Evolutionary conservation across 768 basidiomycete species (phyloP).

Genomic region (Udeniomyces megalosporus): DNA sequence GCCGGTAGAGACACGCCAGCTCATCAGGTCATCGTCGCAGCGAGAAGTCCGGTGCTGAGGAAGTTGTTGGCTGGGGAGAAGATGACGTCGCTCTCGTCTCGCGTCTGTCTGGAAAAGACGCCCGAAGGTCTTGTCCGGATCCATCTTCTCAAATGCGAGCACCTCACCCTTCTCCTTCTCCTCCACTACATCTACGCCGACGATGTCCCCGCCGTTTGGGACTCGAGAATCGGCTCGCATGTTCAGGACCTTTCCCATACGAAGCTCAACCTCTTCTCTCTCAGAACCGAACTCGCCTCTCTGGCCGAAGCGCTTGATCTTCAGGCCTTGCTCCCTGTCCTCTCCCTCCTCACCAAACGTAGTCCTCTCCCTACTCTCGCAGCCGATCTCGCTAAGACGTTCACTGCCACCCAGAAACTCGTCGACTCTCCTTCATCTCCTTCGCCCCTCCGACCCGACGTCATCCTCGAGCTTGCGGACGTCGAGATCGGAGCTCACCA

Average conservation of each 20-base stretch:
- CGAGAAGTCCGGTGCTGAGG: slow-evolving; percentile 40
- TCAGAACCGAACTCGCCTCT: slow-evolving; percentile 48
- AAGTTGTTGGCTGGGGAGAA: slow-evolving; percentile 29
- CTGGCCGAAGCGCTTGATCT: slow-evolving; percentile 49
- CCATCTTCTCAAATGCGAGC: slow-evolving; percentile 40
- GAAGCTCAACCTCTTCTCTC: slow-evolving; percentile 33
- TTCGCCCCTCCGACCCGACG: slow-evolving; percentile 34
- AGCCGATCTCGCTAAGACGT: slow-evolving; percentile 39
- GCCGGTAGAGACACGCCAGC: slow-evolving; percentile 36
- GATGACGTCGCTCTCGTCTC: neutral
- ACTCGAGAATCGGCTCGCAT: slow-evolving; percentile 43
- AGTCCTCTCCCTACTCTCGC: slow-evolving; percentile 37
- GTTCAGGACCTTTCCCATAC: slow-evolving; percentile 32
- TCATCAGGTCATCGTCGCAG: slow-evolving; percentile 50
- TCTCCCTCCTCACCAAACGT: slow-evolving; percentile 49
- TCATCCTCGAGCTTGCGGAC: slow-evolving; percentile 55
- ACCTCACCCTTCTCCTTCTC: slow-evolving; percentile 55
- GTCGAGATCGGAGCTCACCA: slow-evolving; percentile 51
- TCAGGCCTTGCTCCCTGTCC: slow-evolving; percentile 37
- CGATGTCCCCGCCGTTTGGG: slow-evolving; percentile 66
- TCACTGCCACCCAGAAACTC: slow-evolving; percentile 26
- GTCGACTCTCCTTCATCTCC: neutral
- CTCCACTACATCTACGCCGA: slow-evolving; percentile 82
- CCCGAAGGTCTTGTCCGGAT: slow-evolving; percentile 19
- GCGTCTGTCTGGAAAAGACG: slow-evolving; percentile 22